Evolutionary conservation across 2,329 filamentous ascomycete species (phyloP), one percentile per base, ranked within the genome.

Genomic region (Colletotrichum sp.): DNA sequence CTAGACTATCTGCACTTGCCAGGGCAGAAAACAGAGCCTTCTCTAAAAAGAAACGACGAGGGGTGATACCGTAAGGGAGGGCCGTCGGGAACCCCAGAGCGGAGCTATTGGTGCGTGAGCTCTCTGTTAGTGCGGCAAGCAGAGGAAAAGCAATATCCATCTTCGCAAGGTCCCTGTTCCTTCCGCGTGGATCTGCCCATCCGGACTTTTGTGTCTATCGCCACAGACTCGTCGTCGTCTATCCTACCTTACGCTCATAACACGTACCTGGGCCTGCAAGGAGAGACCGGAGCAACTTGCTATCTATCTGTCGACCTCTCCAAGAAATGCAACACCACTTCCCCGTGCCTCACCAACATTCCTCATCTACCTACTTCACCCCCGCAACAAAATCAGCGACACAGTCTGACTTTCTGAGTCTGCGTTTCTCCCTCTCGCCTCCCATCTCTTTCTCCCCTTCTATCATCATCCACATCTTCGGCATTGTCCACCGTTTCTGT

Each of bases 351-450:
- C 73, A 43, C 43, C 72, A 75, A 68, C 72, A 75, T 76, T 77
- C 67, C 75, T 75, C 75, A 70, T 70, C 75, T 78, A 78, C 76
- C 76, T 69, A 61, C 74, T 59, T 74, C 74, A 77, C 68, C 72
- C 73, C 75, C 75, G 63, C 72, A 77, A 77, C 77, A 77, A 77
- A 77, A 77, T 78, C 77, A 78, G 77, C 75, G 75, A 77, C 75
- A 78, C 21, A 70, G 77, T 77, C 75, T 78, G 72, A 77, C 77
- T 68, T 77, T 78, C 76, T 73, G 68, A 78, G 67, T 71, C 75
- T 68, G 36, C 74, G 74, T 76, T 72, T 76, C 74, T 76, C 70
- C 74, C 43, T 57, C 73, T 68, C 48, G 64, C 74, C 60, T 76
- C 57, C 71, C 63, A 67, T 77, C 71, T 77, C 68, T 65, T 68